Evolutionary conservation across 2,329 filamentous ascomycete genomes (phyloP), one percentile per base, ranked within the genome.

Genomic region (Lecanosticta acicola): DNA sequence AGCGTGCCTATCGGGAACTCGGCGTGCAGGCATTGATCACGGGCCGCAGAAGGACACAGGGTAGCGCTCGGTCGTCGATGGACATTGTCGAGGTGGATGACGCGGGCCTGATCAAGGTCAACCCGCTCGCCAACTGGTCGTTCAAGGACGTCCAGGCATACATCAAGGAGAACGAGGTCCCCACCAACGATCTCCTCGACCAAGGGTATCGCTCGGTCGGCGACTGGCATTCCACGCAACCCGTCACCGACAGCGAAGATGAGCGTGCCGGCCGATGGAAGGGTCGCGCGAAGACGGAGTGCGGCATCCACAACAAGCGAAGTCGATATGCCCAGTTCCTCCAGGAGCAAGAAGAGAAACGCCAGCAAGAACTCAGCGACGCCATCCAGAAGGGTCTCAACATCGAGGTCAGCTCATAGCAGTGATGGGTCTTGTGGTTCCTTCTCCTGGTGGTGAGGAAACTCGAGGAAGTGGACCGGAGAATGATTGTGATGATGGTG

Each of bases 191-290:
- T 51, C 79, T 98, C 21, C 79, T 98, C 38, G 87, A 96, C 71
- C 78, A 76, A 49, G 93, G 93, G n/a, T 98, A 98, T 78, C 96
- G 97, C 78, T 95, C 88, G 55, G 78, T 98, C 53, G 93, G 93
- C 51, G 93, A 98, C 75, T 97, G 90, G 87, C 93, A 98, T 77
- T 95, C 89, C 41, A 98, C 93, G 3, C 84, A 74, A 54, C 90
- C 93, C 10, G 89, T 97, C 50, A 81, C 77, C 53, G 88, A 91
- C 48, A 87, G 87, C 55, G 93, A 98, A 71, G 93, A 97, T 62
- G 93, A 98, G 79, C 84, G 93, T 41, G 85, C 93, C 7, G 93
- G 93, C 48, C 84, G 93, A 58, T 98, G 93, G 93, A 96, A 95
- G 78, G 93, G 93, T 51, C 85, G 89, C 68, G 73, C 78, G 62